Evolutionary conservation across 2,329 filamentous ascomycete genomes (phyloP), one percentile per base, ranked within the genome.

Genomic region (Botrytis deweyae): DNA sequence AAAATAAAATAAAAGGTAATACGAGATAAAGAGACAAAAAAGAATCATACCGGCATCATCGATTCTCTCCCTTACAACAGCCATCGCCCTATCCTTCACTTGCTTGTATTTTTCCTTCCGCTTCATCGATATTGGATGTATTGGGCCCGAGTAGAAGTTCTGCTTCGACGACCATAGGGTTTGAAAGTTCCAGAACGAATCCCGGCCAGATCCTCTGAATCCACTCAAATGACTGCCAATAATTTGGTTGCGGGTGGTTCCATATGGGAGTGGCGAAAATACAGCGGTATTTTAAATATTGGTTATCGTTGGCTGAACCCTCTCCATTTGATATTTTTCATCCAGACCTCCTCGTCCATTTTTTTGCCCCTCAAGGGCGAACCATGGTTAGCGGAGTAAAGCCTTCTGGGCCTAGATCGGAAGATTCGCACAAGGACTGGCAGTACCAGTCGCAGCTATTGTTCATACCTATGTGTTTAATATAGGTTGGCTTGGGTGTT

Each of bases 381-480:
- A 20, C n/a, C n/a, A 33, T 33, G 16, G 14, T 58, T 14, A 58
- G 6, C 0, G 6, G n/a, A 33, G 55, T 58, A 4, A 33, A 58
- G 7, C 55, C 55, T 9, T 58, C 14, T 58, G 29, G 55, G 1
- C 14, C n/a, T 3, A 9, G 2, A 6, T 58, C 9, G 16, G 14
- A 16, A 58, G 55, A 12, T 14, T 33, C n/a, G 6, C n/a, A 18
- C 6, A 58, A 8, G 3, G n/a, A 33, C 55, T 9, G 1, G 7
- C 14, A 33, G n/a, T 0, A 8, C 16, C 2, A 33, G 2, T 5
- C 16, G 1, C 16, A 18, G 7, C 14, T 6, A 29, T 58, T 18
- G 55, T 14, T 58, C n/a, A 58, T 58, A 33, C n/a, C n/a, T 18
- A 58, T 58, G 10, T n/a, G 16, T 58, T 29, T 6, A 33, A 29